Conservation (phyloP, 441 rosid species). For the Eutrema salsugineum region DNA sequence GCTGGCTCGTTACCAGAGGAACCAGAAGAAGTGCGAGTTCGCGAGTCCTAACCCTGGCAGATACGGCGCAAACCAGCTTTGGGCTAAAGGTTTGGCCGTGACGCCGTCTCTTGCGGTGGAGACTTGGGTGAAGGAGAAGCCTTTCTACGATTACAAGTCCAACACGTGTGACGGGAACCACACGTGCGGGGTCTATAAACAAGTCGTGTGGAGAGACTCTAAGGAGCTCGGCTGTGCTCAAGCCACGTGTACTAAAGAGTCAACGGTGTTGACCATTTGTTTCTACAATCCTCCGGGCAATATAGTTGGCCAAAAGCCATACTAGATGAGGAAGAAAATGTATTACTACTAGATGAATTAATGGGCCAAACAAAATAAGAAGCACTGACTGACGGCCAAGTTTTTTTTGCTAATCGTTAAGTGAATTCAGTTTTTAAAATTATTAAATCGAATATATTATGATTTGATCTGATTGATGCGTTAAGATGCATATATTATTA, state of each 20-base stretch:
- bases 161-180: conserved; percentile 56
- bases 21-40: conserved; percentile 61
- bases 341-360: not conserved
- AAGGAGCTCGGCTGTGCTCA: conserved; percentile 71
- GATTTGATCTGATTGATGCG: not conserved
- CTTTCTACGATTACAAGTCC: conserved; percentile 45
- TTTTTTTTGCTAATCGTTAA: not conserved
- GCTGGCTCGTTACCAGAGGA: conserved; percentile 58
- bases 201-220: conserved; percentile 78
- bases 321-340: conserved; percentile 31
- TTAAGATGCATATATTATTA: not conserved
- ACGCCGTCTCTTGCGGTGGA: conserved; percentile 61
- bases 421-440: not conserved
- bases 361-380: not conserved
- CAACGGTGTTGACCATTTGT: conserved; percentile 61
- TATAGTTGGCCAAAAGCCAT: conserved; percentile 66
- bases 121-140: conserved; percentile 67
- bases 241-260: conserved; percentile 49
- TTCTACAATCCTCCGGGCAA: conserved; percentile 88
- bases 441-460: not conserved
- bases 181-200: conserved; percentile 67
- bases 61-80: conserved; percentile 74
- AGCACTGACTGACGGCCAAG: no score
- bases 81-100: conserved; percentile 50
- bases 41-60: conserved; percentile 50